Evolutionary conservation across 305 asterid species (phyloP), one percentile per base, ranked within the genome.

Genomic region (Plantago rigida): DNA sequence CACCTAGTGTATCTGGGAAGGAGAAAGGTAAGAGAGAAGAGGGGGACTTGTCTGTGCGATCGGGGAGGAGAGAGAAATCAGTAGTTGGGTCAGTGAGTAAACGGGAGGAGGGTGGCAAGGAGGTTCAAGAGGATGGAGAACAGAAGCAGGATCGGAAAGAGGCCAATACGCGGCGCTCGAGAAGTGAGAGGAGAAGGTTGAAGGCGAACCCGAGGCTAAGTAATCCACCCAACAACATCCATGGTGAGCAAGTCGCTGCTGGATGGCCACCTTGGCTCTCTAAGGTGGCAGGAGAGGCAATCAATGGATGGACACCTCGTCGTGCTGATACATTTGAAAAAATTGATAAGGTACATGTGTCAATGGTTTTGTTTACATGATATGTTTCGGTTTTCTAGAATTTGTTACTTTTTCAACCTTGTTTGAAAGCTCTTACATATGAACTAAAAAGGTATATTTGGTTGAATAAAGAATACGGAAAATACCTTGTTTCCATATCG

Each of bases 201-300:
- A 89, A 71, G 79, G 91, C 94, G 3, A 84, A 86, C 76, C 96
- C 96, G 0, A 78, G 95, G 82, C 71, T 84, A 45, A 78, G 96
- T 59, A 86, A 88, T 63, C 94, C 87, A 10, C 89, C 91, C 55
- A 89, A 81, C 73, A 55, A 78, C 69, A 67, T 86, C 69, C 94
- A 82, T 9, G 96, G 96, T n/a, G 96, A 89, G 82, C 96, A 89
- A 73, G 89, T 89, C 47, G 95, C 95, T 47, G 96, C 96, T 9
- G 96, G 96, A 36, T 88, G 96, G 96, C 96, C 96, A 1, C 62
- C 91, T 4, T 88, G 96, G 96, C 88, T 89, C 46, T 79, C 91
- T 8, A 91, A 84, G 7, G 96, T 89, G 50, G 96, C 95, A 5
- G 96, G 94, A 3, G 95, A 89, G 81, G 94, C 96, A 0, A 84